A percentile compares a stretch with the other conserved stretches of the same genome.
phyloP scores from a whole-genome alignment of 306 rosid species.

The Abrus pulchellus region DNA sequence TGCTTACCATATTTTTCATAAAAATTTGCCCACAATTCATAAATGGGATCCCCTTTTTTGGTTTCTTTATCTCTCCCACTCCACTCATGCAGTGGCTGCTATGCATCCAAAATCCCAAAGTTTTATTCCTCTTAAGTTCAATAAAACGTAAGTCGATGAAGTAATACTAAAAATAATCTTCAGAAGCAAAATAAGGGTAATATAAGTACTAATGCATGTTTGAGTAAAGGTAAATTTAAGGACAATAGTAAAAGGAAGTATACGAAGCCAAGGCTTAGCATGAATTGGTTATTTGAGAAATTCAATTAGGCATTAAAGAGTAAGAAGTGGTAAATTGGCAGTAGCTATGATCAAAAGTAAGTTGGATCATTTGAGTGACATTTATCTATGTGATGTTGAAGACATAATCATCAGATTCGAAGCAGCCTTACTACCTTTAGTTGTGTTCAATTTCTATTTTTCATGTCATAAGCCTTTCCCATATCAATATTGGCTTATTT shows the following conservation, averaged over 20 bases:
- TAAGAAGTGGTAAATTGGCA: too few relatives aligned
- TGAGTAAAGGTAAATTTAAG: too few relatives aligned
- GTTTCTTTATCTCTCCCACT: not conserved
- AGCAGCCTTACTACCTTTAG: not conserved
- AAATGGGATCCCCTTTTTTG: not conserved
- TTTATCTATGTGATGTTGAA: too few relatives aligned
- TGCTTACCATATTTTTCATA: not conserved
- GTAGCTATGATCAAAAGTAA: too few relatives aligned
- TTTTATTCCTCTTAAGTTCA: not conserved
- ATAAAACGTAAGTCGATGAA: not conserved
- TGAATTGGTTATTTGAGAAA: too few relatives aligned
- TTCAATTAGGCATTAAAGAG: too few relatives aligned
- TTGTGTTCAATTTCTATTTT: not conserved
- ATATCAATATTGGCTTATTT: conserved; percentile 32
- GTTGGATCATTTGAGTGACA: too few relatives aligned
- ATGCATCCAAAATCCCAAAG: not conserved
- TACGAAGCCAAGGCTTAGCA: too few relatives aligned
- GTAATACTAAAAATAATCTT: not conserved
- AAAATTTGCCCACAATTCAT: not conserved
- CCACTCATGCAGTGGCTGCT: not conserved
- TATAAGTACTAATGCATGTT: not conserved
- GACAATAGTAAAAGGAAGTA: not conserved
- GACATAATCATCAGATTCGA: not conserved
- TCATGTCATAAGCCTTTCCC: not conserved
- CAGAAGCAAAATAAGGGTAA: not conserved